These are phyloP conservation scores for Albophoma yamanashiensis DNA, from an alignment of 2,329 filamentous ascomycete species.

Conservation along the genomic window DNA sequence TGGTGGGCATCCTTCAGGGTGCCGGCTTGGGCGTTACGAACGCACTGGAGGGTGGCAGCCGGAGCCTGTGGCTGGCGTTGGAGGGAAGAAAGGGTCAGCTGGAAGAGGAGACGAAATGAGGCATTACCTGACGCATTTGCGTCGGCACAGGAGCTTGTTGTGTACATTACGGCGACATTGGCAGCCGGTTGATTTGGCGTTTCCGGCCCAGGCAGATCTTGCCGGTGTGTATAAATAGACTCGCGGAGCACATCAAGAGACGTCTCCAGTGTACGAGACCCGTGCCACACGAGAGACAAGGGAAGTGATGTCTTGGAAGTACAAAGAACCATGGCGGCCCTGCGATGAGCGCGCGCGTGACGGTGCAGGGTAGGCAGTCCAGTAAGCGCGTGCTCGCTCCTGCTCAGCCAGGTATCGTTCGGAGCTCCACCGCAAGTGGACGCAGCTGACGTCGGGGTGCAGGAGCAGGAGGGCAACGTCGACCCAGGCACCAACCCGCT, in stretches of 20 bases:
- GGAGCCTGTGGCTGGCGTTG: conserved; percentile 78
- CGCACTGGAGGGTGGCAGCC: conserved; percentile 68
- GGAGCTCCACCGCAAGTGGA: not conserved
- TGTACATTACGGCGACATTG: not conserved
- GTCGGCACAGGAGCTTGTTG: not conserved
- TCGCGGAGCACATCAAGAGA: not conserved
- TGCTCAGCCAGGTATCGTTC: not conserved
- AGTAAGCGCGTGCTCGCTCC: too few species aligned
- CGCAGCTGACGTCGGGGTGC: not conserved
- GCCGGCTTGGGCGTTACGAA: conserved; percentile 68
- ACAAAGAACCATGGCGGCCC: not conserved
- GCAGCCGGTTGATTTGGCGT: not conserved
- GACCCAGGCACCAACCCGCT: not conserved
- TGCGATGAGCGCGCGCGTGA: not conserved
- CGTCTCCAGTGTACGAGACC: not conserved
- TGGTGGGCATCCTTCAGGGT: conserved; percentile 71
- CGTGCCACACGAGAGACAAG: not conserved
- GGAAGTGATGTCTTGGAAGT: not conserved
- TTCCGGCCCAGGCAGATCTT: not conserved
- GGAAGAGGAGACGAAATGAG: conserved; percentile 36
- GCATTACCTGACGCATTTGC: not conserved
- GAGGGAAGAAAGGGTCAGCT: conserved; percentile 73
- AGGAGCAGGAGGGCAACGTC: not conserved
- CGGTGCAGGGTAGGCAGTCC: not conserved
- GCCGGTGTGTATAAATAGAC: not conserved